Percentiles rank a stretch among this genome's conserved stretches.
Conservation (phyloP, 371 early-diverging fungal genomes). For the Blakeslea trispora region DNA sequence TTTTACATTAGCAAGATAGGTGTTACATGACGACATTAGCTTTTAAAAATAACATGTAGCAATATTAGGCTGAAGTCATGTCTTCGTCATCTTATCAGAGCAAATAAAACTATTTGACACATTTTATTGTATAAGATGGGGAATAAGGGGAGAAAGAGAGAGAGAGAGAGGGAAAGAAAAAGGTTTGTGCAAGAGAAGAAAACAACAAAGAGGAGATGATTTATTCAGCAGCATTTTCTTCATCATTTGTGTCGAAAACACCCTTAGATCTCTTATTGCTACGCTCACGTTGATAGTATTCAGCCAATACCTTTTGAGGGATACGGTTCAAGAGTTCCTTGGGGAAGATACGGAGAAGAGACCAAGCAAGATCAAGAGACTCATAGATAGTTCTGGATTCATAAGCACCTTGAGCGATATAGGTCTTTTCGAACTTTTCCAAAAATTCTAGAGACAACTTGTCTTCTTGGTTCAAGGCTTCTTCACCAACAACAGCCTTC, state of each 20-base stretch:
- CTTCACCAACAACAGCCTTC: slow-evolving; percentile 99
- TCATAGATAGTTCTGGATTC: slow-evolving; percentile 98
- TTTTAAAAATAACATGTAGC: background rate
- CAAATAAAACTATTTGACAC: background rate
- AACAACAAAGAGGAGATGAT: background rate
- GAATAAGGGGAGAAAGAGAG: background rate
- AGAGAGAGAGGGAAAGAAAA: background rate
- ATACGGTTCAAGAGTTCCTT: slow-evolving; percentile 99
- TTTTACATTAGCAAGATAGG: too few relatives aligned
- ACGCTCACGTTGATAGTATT: slow-evolving; percentile 92
- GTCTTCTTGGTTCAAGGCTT: slow-evolving; percentile 98
- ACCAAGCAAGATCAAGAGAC: slow-evolving; percentile 99
- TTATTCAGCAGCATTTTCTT: slow-evolving; percentile 25
- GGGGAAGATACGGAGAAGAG: slow-evolving; percentile 99
- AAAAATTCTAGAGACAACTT: slow-evolving; percentile 98
- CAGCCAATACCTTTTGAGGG: slow-evolving; percentile 94
- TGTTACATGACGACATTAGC: too few relatives aligned
- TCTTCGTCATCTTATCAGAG: background rate
- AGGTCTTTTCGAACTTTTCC: slow-evolving; percentile 99
- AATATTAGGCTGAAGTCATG: background rate
- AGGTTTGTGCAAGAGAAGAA: too few relatives aligned
- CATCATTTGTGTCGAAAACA: slow-evolving; percentile 52
- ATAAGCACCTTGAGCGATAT: slow-evolving; percentile 93
- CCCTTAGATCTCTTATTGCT: slow-evolving; percentile 57
- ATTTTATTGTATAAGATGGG: background rate